These are phyloP conservation scores for Picea engelmannii DNA, from an alignment of 83 land plant genomes.

Conservation along the genomic window DNA sequence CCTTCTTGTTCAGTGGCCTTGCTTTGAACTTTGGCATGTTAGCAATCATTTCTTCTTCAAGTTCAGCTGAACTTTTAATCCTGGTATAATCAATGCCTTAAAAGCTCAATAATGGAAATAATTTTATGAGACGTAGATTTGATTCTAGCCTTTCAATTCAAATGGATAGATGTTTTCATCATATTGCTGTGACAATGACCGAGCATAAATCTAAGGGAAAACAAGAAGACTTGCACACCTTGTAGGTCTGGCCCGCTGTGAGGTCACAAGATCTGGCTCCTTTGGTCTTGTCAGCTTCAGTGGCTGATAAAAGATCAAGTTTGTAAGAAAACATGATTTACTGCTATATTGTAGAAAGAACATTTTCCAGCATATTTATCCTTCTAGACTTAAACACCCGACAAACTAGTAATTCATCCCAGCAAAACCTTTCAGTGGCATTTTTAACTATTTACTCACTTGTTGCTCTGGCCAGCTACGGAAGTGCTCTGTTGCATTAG, in stretches of 20 bases:
- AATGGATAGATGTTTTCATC: no score
- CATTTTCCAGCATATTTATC: not conserved
- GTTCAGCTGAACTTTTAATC: constrained; percentile 75
- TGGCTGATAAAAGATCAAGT: constrained; percentile 13
- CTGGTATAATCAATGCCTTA: constrained; percentile 14
- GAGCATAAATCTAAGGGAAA: not conserved
- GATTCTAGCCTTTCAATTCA: not conserved
- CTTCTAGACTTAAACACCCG: not conserved
- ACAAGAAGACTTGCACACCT: constrained; percentile 7
- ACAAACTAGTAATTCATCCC: not conserved
- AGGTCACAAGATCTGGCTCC: constrained; percentile 75
- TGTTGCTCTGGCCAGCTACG: not conserved
- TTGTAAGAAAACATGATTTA: not conserved
- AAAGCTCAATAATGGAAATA: constrained; percentile 6
- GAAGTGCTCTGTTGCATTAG: constrained; percentile 38
- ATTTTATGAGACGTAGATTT: not conserved
- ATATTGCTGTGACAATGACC: not conserved
- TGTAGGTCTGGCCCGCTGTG: constrained; percentile 63
- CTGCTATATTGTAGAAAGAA: not conserved
- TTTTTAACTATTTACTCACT: constrained; percentile 20
- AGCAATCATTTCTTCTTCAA: constrained; percentile 91
- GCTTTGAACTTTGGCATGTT: constrained; percentile 90
- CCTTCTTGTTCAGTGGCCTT: constrained; percentile 87
- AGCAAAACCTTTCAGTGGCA: not conserved
- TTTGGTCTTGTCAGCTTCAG: constrained; percentile 68